Evolutionary conservation across 345 rosid species (phyloP).

Genomic region (Turritis glabra): DNA sequence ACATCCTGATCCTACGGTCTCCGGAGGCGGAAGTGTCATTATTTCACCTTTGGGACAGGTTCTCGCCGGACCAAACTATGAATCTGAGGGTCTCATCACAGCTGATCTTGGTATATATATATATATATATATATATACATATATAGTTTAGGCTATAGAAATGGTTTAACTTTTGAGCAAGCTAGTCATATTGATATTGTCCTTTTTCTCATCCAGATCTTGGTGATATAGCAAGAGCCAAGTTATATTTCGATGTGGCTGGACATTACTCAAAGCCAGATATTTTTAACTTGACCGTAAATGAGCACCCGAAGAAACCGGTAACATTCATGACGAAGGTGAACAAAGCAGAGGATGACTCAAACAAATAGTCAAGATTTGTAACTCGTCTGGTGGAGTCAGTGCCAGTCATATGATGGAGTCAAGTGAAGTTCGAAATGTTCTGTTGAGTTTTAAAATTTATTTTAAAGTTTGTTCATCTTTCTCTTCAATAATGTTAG

Average conservation of each 20-base stretch:
- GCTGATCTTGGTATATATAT: constrained; percentile 77
- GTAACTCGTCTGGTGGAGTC: background rate
- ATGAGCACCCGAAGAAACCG: constrained; percentile 58
- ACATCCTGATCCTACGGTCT: constrained; percentile 62
- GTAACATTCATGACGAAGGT: constrained; percentile 59
- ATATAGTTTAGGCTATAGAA: no score
- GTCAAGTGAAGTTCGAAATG: background rate
- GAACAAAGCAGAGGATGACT: constrained; percentile 28
- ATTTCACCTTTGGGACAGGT: constrained; percentile 80
- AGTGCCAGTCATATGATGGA: background rate
- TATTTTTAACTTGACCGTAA: constrained; percentile 70
- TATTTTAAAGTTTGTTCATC: background rate
- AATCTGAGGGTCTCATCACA: constrained; percentile 82
- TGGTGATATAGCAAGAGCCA: constrained; percentile 80
- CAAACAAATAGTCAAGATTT: background rate
- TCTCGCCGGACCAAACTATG: constrained; percentile 88
- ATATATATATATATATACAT: no score
- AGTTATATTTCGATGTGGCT: constrained; percentile 83
- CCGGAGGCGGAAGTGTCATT: constrained; percentile 88
- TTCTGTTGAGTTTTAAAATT: background rate
- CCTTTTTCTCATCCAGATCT: constrained; percentile 53
- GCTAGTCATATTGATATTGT: background rate
- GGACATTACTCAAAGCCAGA: constrained; percentile 94
- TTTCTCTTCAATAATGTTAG: constrained; percentile 1
- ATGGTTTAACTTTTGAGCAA: background rate